A percentile compares a stretch with the other conserved stretches of the same genome.
Conservation (phyloP, 495 filamentous ascomycete genomes). For the Opeltia flavorubescens region DNA sequence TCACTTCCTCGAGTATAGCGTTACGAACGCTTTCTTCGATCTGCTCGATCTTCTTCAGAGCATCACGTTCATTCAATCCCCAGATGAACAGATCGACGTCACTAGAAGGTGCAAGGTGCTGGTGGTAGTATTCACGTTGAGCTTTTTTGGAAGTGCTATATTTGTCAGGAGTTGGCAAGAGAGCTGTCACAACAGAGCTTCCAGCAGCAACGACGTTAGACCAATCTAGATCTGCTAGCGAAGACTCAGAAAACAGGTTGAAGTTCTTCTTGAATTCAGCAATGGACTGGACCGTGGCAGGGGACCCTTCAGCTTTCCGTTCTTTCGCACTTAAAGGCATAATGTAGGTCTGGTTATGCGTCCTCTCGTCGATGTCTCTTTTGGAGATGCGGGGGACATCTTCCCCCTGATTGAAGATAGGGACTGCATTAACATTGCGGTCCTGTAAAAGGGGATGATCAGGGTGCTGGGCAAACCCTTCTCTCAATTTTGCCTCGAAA, state of each 20-base stretch:
- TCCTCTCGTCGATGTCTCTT: slow-evolving; percentile 44
- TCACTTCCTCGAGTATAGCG: slow-evolving; percentile 60
- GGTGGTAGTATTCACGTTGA: slow-evolving; percentile 56
- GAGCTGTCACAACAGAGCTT: slow-evolving; percentile 57
- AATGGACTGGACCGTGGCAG: slow-evolving; percentile 47
- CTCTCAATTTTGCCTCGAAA: slow-evolving; percentile 53
- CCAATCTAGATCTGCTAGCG: slow-evolving; percentile 55
- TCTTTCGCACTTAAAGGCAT: slow-evolving; percentile 46
- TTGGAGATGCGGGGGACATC: slow-evolving; percentile 43
- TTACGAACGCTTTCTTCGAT: slow-evolving; percentile 59
- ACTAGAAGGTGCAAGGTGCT: slow-evolving; percentile 63
- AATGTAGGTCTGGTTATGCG: slow-evolving; percentile 51
- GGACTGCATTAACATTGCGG: slow-evolving; percentile 50
- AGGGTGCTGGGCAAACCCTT: slow-evolving; percentile 57
- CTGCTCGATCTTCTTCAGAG: slow-evolving; percentile 64
- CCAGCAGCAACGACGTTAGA: slow-evolving; percentile 65
- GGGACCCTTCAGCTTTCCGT: slow-evolving; percentile 43
- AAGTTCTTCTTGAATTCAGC: slow-evolving; percentile 66
- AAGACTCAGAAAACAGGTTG: slow-evolving; percentile 58
- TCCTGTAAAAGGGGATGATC: slow-evolving; percentile 42
- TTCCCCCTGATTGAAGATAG: slow-evolving; percentile 49
- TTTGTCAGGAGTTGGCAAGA: slow-evolving; percentile 55
- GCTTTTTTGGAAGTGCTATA: slow-evolving; percentile 48
- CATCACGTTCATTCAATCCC: slow-evolving; percentile 55
- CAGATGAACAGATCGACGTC: slow-evolving; percentile 80